A percentile compares a stretch with the other conserved stretches of the same genome.
These are phyloP conservation scores for Aristolochia californica DNA, from an alignment of 164 flowering plant genomes.

Conservation along the genomic window DNA sequence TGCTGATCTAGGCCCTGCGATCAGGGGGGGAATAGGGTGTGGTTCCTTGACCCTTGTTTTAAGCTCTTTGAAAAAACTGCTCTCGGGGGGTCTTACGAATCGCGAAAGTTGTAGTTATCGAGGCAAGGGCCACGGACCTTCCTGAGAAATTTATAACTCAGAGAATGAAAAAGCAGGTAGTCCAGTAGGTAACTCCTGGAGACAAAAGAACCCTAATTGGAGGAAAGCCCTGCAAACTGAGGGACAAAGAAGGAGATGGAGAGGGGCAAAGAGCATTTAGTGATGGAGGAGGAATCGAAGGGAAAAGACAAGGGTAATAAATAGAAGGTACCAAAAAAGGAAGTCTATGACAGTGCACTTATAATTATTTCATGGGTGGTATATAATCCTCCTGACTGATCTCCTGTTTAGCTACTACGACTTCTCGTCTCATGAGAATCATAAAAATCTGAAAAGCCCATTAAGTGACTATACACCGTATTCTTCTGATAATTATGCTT, in stretches of 20 bases:
- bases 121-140: too few relatives aligned
- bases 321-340: slow-evolving; percentile 16
- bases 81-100: too few relatives aligned
- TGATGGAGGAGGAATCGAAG: slow-evolving; percentile 25
- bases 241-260: slow-evolving; percentile 16
- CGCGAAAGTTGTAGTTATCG: too few relatives aligned
- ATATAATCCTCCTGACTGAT: slow-evolving; percentile 19
- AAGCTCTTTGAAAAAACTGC: slow-evolving; percentile 14
- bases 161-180: not conserved
- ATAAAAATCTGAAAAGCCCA: not conserved
- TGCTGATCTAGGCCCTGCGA: slow-evolving; percentile 27
- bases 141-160: too few relatives aligned
- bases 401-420: slow-evolving; percentile 1
- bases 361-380: slow-evolving; percentile 29
- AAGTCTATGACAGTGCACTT: slow-evolving; percentile 36
- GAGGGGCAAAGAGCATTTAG: slow-evolving; percentile 27
- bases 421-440: slow-evolving; percentile 15
- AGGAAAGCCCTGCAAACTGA: slow-evolving; percentile 18
- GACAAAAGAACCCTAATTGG: slow-evolving; percentile 32
- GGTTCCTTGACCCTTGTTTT: slow-evolving; percentile 19
- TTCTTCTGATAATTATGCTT: not conserved
- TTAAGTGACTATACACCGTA: too few relatives aligned
- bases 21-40: slow-evolving; percentile 20
- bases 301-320: slow-evolving; percentile 33
- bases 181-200: slow-evolving; percentile 10